Percentiles rank a stretch among this genome's conserved stretches.
phyloP scores from a whole-genome alignment of 352 stramenopile species.

The Globisporangium rhizosaccharum region DNA sequence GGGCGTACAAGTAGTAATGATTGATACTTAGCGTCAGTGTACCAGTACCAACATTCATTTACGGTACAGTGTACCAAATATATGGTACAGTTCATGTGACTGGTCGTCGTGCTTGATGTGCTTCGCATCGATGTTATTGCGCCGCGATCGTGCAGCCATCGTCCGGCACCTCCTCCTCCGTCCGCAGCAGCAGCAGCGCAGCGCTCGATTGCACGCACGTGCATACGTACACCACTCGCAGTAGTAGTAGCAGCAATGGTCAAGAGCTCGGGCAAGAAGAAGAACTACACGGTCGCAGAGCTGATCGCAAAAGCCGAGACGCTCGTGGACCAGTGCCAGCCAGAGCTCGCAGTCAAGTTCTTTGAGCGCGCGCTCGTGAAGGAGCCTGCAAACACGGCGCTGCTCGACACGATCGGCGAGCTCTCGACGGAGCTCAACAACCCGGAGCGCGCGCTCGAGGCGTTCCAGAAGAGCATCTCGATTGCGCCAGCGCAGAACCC shows the following conservation, averaged over 20 bases:
- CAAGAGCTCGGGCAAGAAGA: conserved; percentile 23
- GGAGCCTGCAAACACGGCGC: conserved; percentile 58
- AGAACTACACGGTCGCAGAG: conserved; percentile 55
- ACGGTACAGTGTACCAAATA: no score
- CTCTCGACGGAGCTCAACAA: conserved; percentile 80
- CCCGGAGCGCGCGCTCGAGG: conserved; percentile 61
- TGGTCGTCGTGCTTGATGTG: no score
- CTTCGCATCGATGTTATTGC: no score
- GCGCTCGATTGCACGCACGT: neutral
- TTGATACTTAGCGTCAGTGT: no score
- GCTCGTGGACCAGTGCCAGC: conserved; percentile 82
- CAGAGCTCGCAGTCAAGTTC: conserved; percentile 79
- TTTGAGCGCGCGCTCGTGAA: conserved; percentile 72
- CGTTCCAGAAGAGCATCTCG: conserved; percentile 66
- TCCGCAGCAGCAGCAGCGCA: conserved; percentile 1
- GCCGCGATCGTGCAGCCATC: neutral
- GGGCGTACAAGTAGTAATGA: no score
- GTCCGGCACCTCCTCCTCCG: neutral
- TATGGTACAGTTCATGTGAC: no score
- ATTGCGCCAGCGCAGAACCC: conserved; percentile 68
- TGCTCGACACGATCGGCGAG: conserved; percentile 79
- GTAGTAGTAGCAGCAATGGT: conserved; percentile 14
- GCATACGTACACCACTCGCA: neutral
- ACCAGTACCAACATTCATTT: no score
- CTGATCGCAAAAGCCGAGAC: conserved; percentile 79